Evolutionary conservation across 2,329 filamentous ascomycete species (phyloP), one percentile per base, ranked within the genome.

Genomic region (Fusarium floridanum): DNA sequence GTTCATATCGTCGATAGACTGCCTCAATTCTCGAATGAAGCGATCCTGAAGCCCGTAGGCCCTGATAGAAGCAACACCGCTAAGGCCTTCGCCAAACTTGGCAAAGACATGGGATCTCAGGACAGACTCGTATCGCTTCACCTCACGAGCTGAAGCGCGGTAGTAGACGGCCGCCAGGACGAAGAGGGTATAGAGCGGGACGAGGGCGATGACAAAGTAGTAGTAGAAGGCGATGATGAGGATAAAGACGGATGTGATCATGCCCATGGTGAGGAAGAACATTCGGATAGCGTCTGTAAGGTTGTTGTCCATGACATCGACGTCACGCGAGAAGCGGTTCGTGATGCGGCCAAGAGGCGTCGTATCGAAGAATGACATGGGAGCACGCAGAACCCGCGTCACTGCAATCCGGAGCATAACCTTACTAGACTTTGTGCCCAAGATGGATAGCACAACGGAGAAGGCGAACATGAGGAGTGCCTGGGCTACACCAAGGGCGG

Each of bases 361-460:
- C 0, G 97, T 98, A 79, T 99, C 97, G 84, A 98, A 98, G 85
- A 98, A 98, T 6, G 94, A 93, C 95, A 92, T 92, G n/a, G 91
- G 91, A 4, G 91, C 91, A 29, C 91, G 87, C n/a, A 92, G 84
- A 1, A 97, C 94, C 17, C 94, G 89, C 10, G 88, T 91, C 78
- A 98, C 94, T 8, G 97, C 96, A 39, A 91, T 87, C 34, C 93
- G 90, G 61, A 98, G 89, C 90, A 98, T 95, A 43, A 88, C 88
- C 82, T 93, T 96, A 80, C 94, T 97, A 6, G 95, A 90, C 22
- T 89, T 91, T 2, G 97, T 98, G 55, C 95, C 94, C 64, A 93
- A 90, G 1, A 95, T 88, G 0, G 95, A 94, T 27, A 98, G 87
- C 7, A 90, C 83, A 17, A 97, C 89, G 37, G 95, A 93, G 84